Evolutionary conservation across 352 stramenopile species (phyloP).

Genomic region (Phytophthora sp.): DNA sequence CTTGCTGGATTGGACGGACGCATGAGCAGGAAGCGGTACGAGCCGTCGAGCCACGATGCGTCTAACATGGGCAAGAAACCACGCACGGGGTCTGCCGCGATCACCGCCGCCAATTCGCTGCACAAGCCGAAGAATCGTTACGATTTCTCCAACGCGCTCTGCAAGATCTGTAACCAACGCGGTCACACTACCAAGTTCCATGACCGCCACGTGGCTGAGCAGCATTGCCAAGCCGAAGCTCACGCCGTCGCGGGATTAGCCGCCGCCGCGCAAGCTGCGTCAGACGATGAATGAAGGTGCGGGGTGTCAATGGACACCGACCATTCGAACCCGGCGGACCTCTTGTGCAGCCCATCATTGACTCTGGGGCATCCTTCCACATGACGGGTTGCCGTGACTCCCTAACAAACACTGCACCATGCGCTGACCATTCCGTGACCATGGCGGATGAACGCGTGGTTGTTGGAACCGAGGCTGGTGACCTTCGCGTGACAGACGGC

Average conservation of each 20-base stretch:
- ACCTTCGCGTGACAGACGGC: not conserved
- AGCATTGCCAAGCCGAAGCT: too few species aligned
- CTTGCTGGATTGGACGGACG: not conserved
- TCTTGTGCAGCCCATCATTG: not conserved
- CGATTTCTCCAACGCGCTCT: not conserved
- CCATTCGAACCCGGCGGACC: not conserved
- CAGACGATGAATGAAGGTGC: conserved; percentile 2
- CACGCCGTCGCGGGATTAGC: not conserved
- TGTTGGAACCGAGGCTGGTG: not conserved
- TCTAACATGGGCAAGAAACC: not conserved
- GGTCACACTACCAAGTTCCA: conserved; percentile 9
- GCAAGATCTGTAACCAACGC: not conserved
- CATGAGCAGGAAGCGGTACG: not conserved
- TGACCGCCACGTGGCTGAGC: not conserved
- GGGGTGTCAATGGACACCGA: conserved; percentile 7
- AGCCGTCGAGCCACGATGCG: not conserved
- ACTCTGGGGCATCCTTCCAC: conserved; percentile 2
- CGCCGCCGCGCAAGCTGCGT: not conserved
- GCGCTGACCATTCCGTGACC: not conserved
- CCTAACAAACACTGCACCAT: not conserved
- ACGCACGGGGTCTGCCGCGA: not conserved
- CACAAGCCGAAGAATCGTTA: not conserved
- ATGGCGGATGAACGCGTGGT: not conserved
- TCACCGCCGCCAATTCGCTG: not conserved
- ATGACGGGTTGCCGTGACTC: not conserved